phyloP scores from a whole-genome alignment of 163 green algal genomes.

The Prototheca cutis region DNA sequence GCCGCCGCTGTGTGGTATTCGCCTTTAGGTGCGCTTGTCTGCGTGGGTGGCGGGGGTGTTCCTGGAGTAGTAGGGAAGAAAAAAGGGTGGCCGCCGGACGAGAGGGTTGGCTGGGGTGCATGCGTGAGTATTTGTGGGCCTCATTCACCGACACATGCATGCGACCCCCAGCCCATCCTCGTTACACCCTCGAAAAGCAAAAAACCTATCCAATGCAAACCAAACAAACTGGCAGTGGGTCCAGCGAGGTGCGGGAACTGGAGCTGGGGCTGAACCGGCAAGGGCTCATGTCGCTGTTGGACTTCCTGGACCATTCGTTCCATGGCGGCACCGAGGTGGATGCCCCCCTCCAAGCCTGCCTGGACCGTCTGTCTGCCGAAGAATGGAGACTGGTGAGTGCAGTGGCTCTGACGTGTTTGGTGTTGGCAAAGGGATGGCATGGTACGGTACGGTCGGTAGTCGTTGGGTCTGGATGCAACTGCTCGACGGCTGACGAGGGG shows the following conservation, averaged over 20 bases:
- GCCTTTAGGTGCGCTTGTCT: constrained; percentile 78
- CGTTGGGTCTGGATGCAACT: too few relatives aligned
- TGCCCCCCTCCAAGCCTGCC: background rate
- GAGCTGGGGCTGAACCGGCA: constrained; percentile 54
- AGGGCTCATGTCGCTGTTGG: constrained; percentile 53
- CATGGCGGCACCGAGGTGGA: constrained; percentile 70
- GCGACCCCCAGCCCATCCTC: background rate
- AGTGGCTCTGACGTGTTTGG: too few relatives aligned
- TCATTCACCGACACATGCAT: background rate
- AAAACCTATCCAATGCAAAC: background rate
- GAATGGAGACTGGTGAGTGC: constrained; percentile 24
- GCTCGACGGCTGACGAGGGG: too few relatives aligned
- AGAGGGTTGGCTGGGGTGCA: background rate
- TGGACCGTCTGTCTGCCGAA: background rate
- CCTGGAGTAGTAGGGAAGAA: too few relatives aligned
- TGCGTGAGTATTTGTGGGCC: background rate
- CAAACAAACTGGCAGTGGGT: constrained; percentile 20
- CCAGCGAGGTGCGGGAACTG: constrained; percentile 71
- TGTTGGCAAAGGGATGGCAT: too few relatives aligned
- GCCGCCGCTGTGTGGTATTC: constrained; percentile 75
- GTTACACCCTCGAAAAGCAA: background rate
- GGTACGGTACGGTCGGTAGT: too few relatives aligned
- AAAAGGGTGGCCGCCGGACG: too few relatives aligned
- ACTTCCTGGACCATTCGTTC: constrained; percentile 71
- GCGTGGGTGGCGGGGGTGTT: too few relatives aligned